These are phyloP conservation scores for Saturnispora serradocipensis DNA, from an alignment of 805 yeast genomes.

Conservation along the genomic window DNA sequence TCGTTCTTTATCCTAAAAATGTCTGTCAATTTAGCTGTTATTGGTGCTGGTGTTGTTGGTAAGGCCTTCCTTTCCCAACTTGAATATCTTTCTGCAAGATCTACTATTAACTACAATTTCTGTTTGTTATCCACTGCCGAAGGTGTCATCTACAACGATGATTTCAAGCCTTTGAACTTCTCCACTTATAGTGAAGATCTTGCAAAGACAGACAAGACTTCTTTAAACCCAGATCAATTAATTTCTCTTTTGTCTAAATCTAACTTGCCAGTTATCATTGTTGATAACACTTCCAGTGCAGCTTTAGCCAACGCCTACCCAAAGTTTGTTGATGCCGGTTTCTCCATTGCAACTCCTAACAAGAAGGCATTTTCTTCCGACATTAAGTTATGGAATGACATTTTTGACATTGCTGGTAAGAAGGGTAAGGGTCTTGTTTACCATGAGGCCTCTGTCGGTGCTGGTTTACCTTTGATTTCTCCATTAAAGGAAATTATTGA, in stretches of 20 bases:
- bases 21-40: constrained; percentile 62
- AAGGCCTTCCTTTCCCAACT: constrained; percentile 82
- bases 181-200: constrained; percentile 46
- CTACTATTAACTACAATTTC: constrained; percentile 54
- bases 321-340: constrained; percentile 59
- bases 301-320: constrained; percentile 72
- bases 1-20: constrained; percentile 19
- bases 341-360: constrained; percentile 96
- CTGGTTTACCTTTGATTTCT: constrained; percentile 90
- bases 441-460: constrained; percentile 98
- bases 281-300: constrained; percentile 90
- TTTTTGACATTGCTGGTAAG: constrained; percentile 47
- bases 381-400: constrained; percentile 63
- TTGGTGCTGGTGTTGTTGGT: constrained; percentile 94
- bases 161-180: constrained; percentile 64
- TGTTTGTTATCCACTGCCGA: constrained; percentile 70
- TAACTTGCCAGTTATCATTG: constrained; percentile 67
- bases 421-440: constrained; percentile 69
- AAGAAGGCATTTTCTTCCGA: constrained; percentile 91
- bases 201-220: constrained; percentile 36
- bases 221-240: constrained; percentile 50
- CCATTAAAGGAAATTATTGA: constrained; percentile 79
- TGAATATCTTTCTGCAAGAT: constrained; percentile 42
- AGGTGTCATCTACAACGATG: constrained; percentile 57
- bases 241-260: constrained; percentile 55